Base-by-base conservation (phyloP, 1,284 basidiomycete species). In the Rugosomyces carneus region DNA sequence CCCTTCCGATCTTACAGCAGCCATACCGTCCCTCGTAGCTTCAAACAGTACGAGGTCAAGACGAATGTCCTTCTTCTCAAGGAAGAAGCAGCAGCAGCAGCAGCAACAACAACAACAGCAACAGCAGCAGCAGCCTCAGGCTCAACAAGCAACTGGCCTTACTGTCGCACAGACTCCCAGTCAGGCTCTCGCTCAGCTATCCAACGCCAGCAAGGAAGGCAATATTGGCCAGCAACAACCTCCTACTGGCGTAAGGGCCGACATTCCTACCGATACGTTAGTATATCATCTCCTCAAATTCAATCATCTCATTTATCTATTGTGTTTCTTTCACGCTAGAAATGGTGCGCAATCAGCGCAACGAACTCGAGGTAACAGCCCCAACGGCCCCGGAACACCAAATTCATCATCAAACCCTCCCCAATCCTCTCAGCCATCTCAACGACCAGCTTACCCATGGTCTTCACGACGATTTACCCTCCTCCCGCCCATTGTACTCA, bases 41-140 rank as follows among this genome's bases (percentile, higher is more conserved):
- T 15, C n/a, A 15, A 37, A 20, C 48, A 37, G 37, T 21, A 26
- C 47, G 19, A 75, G 76, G 65, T 61, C 77, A 55, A 71, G 80
- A 68, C 83, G 82, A 80, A 89, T 89, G 87, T 86, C 84, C 76
- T 89, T 88, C 84, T 89, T 89, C 78, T 84, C 78, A 43, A 78
- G 84, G 78, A 89, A 82, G 83, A 87, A 84, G 75, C 74, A 80
- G 58, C 61, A 63, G 60, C 31, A 34, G n/a, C 31, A 34, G 15
- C 60, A 63, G 55, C 57, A 61, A 52, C 44, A 62, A 51, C 65
- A 68, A 53, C 60, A 29, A 13, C 27, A 34, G 55, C 57, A 61
- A 52, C 44, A 62, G 50, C 65, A 68, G 53, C 60, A 29, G 9
- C 27, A 34, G 15, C 60, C 63, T 55, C 57, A 61, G 52, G 44